A percentile compares a stretch with the other conserved stretches of the same genome.
phyloP scores from a whole-genome alignment of 495 filamentous ascomycete genomes.

The Talaromyces stipitatus region DNA sequence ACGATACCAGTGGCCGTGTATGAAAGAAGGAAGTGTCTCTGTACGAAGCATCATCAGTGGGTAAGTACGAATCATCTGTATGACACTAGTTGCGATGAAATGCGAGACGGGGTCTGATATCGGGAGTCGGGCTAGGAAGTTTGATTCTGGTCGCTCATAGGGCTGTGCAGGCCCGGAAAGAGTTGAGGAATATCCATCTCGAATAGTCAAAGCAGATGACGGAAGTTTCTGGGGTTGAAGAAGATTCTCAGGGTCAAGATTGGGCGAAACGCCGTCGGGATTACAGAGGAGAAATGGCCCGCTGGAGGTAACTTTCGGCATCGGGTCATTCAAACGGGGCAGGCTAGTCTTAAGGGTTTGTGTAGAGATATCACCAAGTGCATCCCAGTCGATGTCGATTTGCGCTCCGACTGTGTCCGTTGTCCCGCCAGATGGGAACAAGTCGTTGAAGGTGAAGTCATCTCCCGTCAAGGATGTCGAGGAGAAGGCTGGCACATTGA shows the following conservation, averaged over 20 bases:
- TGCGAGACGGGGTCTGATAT: not conserved
- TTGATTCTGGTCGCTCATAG: not conserved
- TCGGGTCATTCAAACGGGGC: not conserved
- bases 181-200: not conserved
- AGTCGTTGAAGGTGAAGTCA: not conserved
- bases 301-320: too few relatives aligned
- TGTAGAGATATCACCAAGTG: not conserved
- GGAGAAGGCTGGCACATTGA: not conserved
- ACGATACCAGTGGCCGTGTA: constrained; percentile 11
- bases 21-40: constrained; percentile 14
- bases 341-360: not conserved
- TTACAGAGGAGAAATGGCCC: not conserved
- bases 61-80: constrained; percentile 9
- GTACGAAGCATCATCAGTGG: constrained; percentile 16
- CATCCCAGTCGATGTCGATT: not conserved
- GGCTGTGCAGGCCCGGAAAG: not conserved
- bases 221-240: not conserved
- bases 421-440: not conserved
- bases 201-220: not conserved
- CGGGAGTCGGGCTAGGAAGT: not conserved
- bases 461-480: not conserved
- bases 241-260: not conserved
- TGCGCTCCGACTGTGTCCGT: not conserved
- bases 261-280: not conserved
- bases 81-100: not conserved